Conservation (phyloP, 2,329 filamentous ascomycete genomes). For the Neofusicoccum umdonicola region DNA sequence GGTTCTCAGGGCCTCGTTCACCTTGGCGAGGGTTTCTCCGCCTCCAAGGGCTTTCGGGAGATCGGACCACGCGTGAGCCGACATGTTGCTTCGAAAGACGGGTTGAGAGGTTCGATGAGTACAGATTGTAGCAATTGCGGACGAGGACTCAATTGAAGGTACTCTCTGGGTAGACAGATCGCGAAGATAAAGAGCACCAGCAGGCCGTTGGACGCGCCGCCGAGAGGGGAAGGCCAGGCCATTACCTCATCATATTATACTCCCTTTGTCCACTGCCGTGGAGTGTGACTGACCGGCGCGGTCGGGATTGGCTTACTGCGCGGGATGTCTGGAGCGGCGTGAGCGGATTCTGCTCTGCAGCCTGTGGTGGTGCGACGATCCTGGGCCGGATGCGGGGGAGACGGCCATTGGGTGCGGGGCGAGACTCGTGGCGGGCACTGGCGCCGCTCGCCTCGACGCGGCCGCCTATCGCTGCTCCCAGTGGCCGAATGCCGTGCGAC, state of each 20-base stretch:
- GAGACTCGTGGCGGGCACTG: neutral
- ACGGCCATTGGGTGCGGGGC: neutral
- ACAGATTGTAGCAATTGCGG: too few species aligned
- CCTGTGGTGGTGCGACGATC: neutral
- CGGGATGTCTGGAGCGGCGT: neutral
- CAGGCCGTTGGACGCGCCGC: neutral
- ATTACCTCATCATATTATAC: neutral
- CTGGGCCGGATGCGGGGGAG: constrained; percentile 4
- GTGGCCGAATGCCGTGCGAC: neutral
- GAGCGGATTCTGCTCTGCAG: neutral
- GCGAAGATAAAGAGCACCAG: neutral
- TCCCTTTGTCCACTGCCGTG: neutral
- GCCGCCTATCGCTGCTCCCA: neutral
- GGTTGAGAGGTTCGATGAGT: neutral
- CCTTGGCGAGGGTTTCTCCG: constrained; percentile 27
- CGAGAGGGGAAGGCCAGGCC: constrained; percentile 4
- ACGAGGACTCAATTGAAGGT: neutral
- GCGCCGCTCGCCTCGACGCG: neutral
- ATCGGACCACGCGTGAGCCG: constrained; percentile 28
- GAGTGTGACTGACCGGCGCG: neutral
- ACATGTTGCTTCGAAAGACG: neutral
- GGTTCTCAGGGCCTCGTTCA: constrained; percentile 32
- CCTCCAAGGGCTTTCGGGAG: constrained; percentile 32
- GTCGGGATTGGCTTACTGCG: neutral
- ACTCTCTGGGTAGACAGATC: neutral